Conservation (phyloP, 2,329 filamentous ascomycete genomes). For the Aspergillus quadrilineatus region DNA sequence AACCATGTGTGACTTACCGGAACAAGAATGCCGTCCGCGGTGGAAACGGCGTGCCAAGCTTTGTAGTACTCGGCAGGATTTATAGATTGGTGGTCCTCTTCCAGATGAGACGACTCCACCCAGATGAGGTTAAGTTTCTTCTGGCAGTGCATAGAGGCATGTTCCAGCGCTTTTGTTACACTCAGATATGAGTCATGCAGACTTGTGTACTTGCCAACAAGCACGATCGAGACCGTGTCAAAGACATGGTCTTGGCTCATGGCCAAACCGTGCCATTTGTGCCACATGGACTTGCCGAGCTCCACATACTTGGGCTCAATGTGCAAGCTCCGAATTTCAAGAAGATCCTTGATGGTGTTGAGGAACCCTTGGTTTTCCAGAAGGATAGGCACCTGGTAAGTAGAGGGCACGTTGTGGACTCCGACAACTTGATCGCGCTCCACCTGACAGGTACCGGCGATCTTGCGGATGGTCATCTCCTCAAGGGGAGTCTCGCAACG, state of each 20-base stretch:
- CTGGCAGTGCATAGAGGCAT: slow-evolving; percentile 82
- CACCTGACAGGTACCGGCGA: slow-evolving; percentile 85
- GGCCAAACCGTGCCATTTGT: slow-evolving; percentile 72
- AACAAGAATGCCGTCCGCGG: slow-evolving; percentile 55
- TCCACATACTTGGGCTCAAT: slow-evolving; percentile 55
- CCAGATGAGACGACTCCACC: slow-evolving; percentile 83
- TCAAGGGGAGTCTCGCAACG: slow-evolving; percentile 79
- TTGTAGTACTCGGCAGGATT: slow-evolving; percentile 76
- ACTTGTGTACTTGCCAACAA: slow-evolving; percentile 89
- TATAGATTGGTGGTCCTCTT: slow-evolving; percentile 60
- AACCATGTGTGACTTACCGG: slow-evolving; percentile 39
- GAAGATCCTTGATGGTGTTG: slow-evolving; percentile 61
- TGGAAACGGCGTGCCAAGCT: slow-evolving; percentile 78
- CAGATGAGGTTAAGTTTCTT: slow-evolving; percentile 77
- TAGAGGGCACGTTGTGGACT: slow-evolving; percentile 83
- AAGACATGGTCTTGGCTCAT: slow-evolving; percentile 64
- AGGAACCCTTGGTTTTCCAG: slow-evolving; percentile 79
- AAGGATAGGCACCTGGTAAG: slow-evolving; percentile 93
- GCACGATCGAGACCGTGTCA: slow-evolving; percentile 72
- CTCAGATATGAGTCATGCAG: slow-evolving; percentile 84
- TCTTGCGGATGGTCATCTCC: slow-evolving; percentile 74
- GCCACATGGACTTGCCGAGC: slow-evolving; percentile 71
- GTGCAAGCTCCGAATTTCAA: slow-evolving; percentile 62
- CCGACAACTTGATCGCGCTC: slow-evolving; percentile 80
- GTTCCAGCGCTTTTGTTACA: slow-evolving; percentile 83